Percentiles rank a stretch among this genome's conserved stretches.
These are phyloP conservation scores for Malassezia yamatoensis DNA, from an alignment of 1,284 basidiomycete species.

Conservation along the genomic window DNA sequence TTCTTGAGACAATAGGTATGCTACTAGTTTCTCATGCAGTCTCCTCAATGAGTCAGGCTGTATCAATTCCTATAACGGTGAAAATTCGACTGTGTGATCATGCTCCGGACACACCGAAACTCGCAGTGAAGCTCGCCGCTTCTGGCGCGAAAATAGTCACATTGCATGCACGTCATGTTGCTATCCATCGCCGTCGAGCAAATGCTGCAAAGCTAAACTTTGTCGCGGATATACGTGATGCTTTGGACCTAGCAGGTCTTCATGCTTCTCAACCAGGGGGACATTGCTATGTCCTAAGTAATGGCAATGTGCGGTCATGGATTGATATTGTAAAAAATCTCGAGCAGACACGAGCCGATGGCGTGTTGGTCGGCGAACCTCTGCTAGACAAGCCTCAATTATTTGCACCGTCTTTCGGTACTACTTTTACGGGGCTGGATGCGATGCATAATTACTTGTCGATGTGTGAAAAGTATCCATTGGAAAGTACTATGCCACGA, in stretches of 20 bases:
- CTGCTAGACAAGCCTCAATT: constrained; percentile 58
- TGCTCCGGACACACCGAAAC: constrained; percentile 53
- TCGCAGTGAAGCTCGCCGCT: constrained; percentile 56
- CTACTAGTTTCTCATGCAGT: constrained; percentile 38
- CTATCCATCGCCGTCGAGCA: constrained; percentile 58
- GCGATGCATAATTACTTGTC: constrained; percentile 4
- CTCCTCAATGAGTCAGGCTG: constrained; percentile 49
- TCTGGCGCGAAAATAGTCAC: constrained; percentile 60
- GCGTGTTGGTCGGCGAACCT: constrained; percentile 66
- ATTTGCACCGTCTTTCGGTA: constrained; percentile 5
- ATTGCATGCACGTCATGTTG: constrained; percentile 62
- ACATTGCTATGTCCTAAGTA: constrained; percentile 59
- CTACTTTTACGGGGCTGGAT: not conserved
- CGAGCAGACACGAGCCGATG: constrained; percentile 58
- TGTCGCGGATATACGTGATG: constrained; percentile 54
- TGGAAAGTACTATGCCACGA: not conserved
- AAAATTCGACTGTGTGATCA: constrained; percentile 55
- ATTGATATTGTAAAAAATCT: constrained; percentile 56
- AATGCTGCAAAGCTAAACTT: constrained; percentile 59
- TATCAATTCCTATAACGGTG: constrained; percentile 55
- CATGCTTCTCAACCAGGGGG: constrained; percentile 31
- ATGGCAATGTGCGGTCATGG: constrained; percentile 62
- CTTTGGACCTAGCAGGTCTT: constrained; percentile 38
- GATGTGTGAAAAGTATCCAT: constrained; percentile 5
- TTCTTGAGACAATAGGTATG: constrained; percentile 54